These are phyloP conservation scores for Lactuca sativa DNA, from an alignment of 129 eudicot genomes.

Conservation along the genomic window DNA sequence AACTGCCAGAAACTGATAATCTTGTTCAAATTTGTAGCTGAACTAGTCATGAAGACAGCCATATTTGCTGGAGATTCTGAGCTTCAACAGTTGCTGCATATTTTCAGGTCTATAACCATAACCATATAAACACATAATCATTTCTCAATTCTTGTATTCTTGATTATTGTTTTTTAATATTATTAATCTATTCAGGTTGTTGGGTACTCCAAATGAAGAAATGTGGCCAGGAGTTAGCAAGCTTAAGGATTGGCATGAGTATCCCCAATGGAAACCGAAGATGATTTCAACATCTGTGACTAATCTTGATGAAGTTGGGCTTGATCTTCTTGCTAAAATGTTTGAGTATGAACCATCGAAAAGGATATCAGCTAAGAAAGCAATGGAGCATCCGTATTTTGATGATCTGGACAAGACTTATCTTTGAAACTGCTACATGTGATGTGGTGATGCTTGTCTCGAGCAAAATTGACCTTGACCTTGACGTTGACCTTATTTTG, in stretches of 20 bases:
- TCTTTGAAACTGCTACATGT: conserved; percentile 28
- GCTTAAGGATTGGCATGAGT: conserved; percentile 87
- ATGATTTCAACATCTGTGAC: conserved; percentile 56
- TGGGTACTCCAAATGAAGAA: conserved; percentile 93
- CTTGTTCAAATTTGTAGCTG: conserved; percentile 49
- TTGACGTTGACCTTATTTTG: conserved; percentile 5
- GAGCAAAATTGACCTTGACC: conserved; percentile 35
- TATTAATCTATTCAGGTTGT: conserved; percentile 43
- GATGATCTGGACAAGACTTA: conserved; percentile 68
- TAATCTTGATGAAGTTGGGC: conserved; percentile 59
- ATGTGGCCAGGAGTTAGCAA: conserved; percentile 92
- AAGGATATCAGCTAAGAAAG: conserved; percentile 90
- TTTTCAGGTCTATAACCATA: conserved; percentile 63
- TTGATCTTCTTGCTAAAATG: conserved; percentile 64
- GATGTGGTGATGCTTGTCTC: conserved; percentile 39
- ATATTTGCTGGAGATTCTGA: conserved; percentile 92
- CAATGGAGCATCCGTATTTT: conserved; percentile 89
- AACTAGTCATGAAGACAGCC: conserved; percentile 72
- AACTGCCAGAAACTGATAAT: background rate
- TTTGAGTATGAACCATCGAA: conserved; percentile 76
- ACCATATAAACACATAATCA: background rate
- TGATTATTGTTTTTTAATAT: too few relatives aligned
- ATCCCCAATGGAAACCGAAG: conserved; percentile 88
- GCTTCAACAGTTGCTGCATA: conserved; percentile 89
- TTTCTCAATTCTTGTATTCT: conserved; percentile 11